A percentile compares a stretch with the other conserved stretches of the same genome.
These are phyloP conservation scores for Ceratocystis destructans DNA, from an alignment of 2,329 filamentous ascomycete genomes.

Conservation along the genomic window DNA sequence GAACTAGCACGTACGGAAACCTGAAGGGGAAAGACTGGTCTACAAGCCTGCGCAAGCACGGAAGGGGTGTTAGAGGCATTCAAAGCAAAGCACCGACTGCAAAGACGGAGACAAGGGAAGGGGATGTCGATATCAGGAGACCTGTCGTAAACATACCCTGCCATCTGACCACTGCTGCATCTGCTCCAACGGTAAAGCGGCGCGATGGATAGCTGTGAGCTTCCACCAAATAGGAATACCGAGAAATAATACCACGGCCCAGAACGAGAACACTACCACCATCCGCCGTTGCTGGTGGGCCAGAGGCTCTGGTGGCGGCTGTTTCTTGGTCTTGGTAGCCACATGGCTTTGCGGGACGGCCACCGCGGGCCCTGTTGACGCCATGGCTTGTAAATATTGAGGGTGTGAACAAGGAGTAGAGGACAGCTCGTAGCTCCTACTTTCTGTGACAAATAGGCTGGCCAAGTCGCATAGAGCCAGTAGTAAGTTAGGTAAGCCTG, in stretches of 20 bases:
- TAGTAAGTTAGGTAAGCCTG: neutral
- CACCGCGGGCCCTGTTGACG: neutral
- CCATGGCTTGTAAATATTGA: neutral
- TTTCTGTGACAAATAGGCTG: neutral
- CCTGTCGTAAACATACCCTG: slow-evolving; percentile 42
- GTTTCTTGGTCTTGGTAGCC: neutral
- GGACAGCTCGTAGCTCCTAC: neutral
- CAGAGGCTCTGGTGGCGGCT: slow-evolving; percentile 64
- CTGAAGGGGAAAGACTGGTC: slow-evolving; percentile 73
- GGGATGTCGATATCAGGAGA: neutral
- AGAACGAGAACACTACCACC: slow-evolving; percentile 74
- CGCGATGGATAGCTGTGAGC: slow-evolving; percentile 85
- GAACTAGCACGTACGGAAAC: slow-evolving; percentile 61
- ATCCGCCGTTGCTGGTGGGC: slow-evolving; percentile 56
- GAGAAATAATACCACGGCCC: slow-evolving; percentile 68
- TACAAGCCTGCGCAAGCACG: slow-evolving; percentile 51
- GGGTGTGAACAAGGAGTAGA: neutral
- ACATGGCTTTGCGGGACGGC: neutral
- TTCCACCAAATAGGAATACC: slow-evolving; percentile 92
- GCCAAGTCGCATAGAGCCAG: neutral
- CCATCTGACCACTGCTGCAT: slow-evolving; percentile 92
- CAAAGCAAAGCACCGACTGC: neutral
- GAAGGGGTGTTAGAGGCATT: neutral
- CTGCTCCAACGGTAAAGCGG: slow-evolving; percentile 62
- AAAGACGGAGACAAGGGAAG: neutral